Evolutionary conservation across 768 basidiomycete genomes (phyloP), one percentile per base, ranked within the genome.

Genomic region (Russula dissimulans): DNA sequence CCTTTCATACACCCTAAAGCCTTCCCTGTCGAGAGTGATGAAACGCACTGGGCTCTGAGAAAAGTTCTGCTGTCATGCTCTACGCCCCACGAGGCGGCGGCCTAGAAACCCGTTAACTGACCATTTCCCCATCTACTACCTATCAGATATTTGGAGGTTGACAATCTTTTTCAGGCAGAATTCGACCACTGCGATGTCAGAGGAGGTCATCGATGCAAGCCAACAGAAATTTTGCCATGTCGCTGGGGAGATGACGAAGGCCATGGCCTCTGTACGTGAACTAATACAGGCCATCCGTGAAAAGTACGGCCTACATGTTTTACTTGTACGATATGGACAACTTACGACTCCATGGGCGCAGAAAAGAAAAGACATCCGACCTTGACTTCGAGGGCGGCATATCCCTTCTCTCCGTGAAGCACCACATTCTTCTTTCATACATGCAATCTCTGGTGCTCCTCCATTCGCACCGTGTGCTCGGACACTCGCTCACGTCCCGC

Each of bases 371-470:
- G 26, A 63, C 73, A 3, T 65, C 73, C 31, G 74, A 76, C 34
- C 56, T 82, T 36, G 78, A 87, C 62, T 81, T 78, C 11, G 79
- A 77, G 67, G 80, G 90, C 34, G 97, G 97, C 42, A 91, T 99
- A 62, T 97, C 97, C 0, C 78, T 99, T 5, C 78, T 99, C 26
- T 89, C 91, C 11, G 74, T 94, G 52, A 95, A 97, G 73, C 87
- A 94, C 66, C 83, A 93, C 56, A 71, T 89, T 22, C 78, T 97
- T 61, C 73, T 97, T 3, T 86, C 86, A 2, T 95, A 97, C 71
- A 76, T 97, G 10, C 92, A 93, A 59, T 86, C 91, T 14, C 77
- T 97, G 42, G 78, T 84, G 36, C 80, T 95, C 45, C 72, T 95
- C 52, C 76, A 82, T 32, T 77, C 87, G n/a, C 84, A 85, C 18